phyloP scores from a whole-genome alignment of 169 alveolate genomes.

The Plasmodium ovale region DNA sequence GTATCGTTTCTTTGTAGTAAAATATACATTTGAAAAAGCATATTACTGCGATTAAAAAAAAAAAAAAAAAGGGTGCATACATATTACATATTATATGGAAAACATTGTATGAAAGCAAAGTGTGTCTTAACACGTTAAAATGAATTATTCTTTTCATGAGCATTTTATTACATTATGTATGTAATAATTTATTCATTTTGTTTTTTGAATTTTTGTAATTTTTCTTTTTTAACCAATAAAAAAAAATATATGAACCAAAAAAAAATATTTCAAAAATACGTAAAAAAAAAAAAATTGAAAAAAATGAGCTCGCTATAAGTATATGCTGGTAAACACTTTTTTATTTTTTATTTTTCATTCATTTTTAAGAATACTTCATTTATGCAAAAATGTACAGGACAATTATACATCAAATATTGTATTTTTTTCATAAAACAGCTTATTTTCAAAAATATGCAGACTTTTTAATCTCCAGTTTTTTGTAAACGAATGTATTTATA shows the following conservation, averaged over 20 bases:
- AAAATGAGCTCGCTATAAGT: conserved; percentile 41
- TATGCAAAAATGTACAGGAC: background rate
- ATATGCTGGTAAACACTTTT: background rate
- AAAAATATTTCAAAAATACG: background rate
- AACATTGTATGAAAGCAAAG: background rate
- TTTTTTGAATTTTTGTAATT: background rate
- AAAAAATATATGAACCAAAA: background rate
- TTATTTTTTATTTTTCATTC: background rate
- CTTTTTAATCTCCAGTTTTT: background rate
- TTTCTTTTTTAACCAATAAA: background rate
- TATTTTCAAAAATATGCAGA: background rate
- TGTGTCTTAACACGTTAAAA: conserved; percentile 34
- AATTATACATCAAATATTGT: background rate
- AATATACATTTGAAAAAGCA: conserved; percentile 30
- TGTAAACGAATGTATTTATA: background rate
- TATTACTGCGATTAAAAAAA: conserved; percentile 3
- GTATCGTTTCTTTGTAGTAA: conserved; percentile 1
- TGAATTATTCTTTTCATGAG: conserved; percentile 8
- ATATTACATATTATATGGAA: background rate
- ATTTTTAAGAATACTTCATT: background rate
- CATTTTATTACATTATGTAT: background rate
- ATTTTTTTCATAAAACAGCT: background rate
- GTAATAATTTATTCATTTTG: background rate
- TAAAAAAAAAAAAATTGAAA: conserved; percentile 15
- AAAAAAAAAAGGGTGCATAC: conserved; percentile 12